Conservation (phyloP, 2,329 filamentous ascomycete genomes). For the Dothidotthia symphoricarpi region DNA sequence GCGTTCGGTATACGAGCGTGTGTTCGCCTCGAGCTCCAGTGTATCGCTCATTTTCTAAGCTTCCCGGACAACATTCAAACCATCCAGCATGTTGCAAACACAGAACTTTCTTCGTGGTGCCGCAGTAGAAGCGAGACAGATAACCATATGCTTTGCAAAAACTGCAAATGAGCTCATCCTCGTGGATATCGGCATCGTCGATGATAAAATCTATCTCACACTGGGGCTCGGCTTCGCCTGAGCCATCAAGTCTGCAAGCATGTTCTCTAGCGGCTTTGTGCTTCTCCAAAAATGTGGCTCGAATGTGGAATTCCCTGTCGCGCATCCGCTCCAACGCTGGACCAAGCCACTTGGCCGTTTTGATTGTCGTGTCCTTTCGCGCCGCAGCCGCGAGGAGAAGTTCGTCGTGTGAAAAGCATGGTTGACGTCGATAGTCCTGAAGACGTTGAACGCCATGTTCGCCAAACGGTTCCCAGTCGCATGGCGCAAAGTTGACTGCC, state of each 20-base stretch:
- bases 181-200: slow-evolving; percentile 69
- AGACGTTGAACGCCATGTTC: slow-evolving; percentile 81
- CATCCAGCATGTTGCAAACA: slow-evolving; percentile 80
- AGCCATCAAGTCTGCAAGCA: slow-evolving; percentile 51
- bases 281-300: slow-evolving; percentile 65
- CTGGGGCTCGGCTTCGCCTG: slow-evolving; percentile 40
- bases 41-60: slow-evolving; percentile 65
- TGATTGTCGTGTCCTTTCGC: slow-evolving; percentile 71
- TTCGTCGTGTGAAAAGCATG: slow-evolving; percentile 97
- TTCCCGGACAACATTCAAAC: slow-evolving; percentile 72
- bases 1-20: slow-evolving; percentile 72
- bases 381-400: slow-evolving; percentile 86
- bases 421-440: slow-evolving; percentile 83
- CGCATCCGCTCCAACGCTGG: slow-evolving; percentile 80
- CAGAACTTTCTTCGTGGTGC: slow-evolving; percentile 74
- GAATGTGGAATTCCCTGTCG: slow-evolving; percentile 67
- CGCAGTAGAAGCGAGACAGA: slow-evolving; percentile 84
- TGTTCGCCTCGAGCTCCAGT: slow-evolving; percentile 58
- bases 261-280: slow-evolving; percentile 53
- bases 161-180: slow-evolving; percentile 88
- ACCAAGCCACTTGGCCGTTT: slow-evolving; percentile 91
- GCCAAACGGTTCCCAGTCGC: slow-evolving; percentile 92
- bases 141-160: slow-evolving; percentile 93
- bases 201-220: slow-evolving; percentile 35
- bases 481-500: slow-evolving; percentile 94